Evolutionary conservation across 768 basidiomycete species (phyloP).

Genomic region (Baorangia bicolor): DNA sequence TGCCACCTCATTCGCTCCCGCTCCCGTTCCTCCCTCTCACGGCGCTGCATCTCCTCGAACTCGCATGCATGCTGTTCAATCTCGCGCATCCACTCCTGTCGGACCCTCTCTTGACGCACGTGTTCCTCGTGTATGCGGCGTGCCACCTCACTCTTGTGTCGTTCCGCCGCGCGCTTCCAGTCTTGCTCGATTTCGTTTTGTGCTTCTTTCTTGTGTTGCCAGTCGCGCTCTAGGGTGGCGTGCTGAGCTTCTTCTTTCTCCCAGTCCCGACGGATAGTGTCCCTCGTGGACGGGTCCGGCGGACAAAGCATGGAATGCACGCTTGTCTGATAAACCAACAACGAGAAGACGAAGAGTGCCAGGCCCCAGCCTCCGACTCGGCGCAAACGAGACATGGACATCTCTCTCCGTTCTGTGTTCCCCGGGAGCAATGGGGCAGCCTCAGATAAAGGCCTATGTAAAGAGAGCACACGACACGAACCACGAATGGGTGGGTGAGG

Average conservation of each 20-base stretch:
- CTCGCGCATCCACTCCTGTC: conserved; percentile 7
- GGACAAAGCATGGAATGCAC: conserved; percentile 8
- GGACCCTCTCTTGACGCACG: not conserved
- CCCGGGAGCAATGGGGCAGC: not conserved
- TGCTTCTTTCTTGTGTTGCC: not conserved
- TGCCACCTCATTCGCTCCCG: conserved; percentile 10
- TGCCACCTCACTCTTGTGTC: conserved; percentile 3
- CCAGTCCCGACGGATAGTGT: conserved; percentile 5
- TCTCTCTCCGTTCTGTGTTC: not conserved
- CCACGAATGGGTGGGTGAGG: not conserved
- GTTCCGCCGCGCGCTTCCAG: conserved; percentile 1
- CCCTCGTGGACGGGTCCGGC: conserved; percentile 1
- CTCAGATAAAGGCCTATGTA: not conserved
- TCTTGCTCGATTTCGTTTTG: not conserved
- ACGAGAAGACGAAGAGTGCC: not conserved
- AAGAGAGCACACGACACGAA: not conserved
- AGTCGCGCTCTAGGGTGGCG: not conserved
- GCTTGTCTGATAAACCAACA: not conserved
- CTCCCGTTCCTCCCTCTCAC: not conserved
- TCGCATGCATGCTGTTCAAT: not conserved
- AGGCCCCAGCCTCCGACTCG: not conserved
- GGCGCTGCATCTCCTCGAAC: conserved; percentile 5
- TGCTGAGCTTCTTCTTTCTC: conserved; percentile 2
- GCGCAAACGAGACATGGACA: no score
- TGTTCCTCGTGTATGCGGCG: conserved; percentile 1